Evolutionary conservation across 306 rosid genomes (phyloP).

Genomic region (Fragaria vesca): DNA sequence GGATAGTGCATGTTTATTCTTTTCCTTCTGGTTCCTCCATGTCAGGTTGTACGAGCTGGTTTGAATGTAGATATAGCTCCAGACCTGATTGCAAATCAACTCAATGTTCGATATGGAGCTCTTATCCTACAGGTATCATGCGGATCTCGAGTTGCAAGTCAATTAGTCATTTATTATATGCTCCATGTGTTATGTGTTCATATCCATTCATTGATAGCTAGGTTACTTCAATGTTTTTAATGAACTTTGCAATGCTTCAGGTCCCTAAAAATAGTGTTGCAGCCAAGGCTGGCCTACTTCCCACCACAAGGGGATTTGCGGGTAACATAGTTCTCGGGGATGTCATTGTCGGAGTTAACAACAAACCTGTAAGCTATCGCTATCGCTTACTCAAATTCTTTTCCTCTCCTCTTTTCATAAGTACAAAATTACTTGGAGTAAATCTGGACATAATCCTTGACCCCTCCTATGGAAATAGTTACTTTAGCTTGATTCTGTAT

Average conservation of each 20-base stretch:
- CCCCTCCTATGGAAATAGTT: background rate
- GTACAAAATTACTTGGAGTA: background rate
- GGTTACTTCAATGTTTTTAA: slow-evolving; percentile 2
- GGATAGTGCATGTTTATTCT: background rate
- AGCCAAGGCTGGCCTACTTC: slow-evolving; percentile 72
- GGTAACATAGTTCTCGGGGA: slow-evolving; percentile 89
- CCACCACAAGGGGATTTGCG: slow-evolving; percentile 86
- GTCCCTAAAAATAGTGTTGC: slow-evolving; percentile 85
- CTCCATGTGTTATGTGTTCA: background rate
- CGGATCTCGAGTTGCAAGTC: background rate
- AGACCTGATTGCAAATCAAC: slow-evolving; percentile 79
- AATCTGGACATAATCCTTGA: background rate
- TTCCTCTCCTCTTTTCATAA: background rate
- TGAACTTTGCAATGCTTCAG: slow-evolving; percentile 32
- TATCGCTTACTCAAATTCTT: slow-evolving; percentile 26
- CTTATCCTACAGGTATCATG: slow-evolving; percentile 69
- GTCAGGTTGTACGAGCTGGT: slow-evolving; percentile 80
- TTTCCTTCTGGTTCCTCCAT: slow-evolving; percentile 25
- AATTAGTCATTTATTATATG: slow-evolving; percentile 6
- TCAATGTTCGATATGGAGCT: slow-evolving; percentile 90
- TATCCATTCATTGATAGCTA: background rate
- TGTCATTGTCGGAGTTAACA: slow-evolving; percentile 72
- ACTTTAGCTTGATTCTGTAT: background rate
- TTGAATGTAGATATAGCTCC: slow-evolving; percentile 85
- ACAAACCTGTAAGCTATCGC: slow-evolving; percentile 70